These are phyloP conservation scores for Garcia nutans DNA, from an alignment of 345 rosid species.

Conservation along the genomic window DNA sequence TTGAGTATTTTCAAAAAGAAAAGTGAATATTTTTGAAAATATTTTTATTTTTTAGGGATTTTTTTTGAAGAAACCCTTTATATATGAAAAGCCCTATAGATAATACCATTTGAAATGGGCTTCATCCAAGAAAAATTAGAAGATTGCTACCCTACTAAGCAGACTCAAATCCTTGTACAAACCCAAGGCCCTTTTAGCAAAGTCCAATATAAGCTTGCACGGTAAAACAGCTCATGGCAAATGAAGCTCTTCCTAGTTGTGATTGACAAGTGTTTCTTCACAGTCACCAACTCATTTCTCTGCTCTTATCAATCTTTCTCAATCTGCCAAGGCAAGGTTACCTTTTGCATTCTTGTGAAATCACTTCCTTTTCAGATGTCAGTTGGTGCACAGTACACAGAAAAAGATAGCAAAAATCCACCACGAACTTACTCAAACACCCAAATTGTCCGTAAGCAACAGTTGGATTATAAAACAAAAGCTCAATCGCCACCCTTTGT, in stretches of 20 bases:
- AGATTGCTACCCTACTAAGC: no score
- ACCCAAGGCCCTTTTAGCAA: background rate
- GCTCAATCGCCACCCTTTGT: no score
- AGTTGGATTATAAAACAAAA: no score
- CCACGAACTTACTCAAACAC: conserved; percentile 3
- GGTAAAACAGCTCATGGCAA: conserved; percentile 9
- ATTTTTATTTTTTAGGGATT: no score
- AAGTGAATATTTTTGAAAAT: no score
- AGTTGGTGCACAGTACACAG: no score
- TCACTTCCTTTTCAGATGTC: background rate
- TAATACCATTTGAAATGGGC: background rate
- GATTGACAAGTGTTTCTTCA: conserved; percentile 21
- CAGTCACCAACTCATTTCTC: conserved; percentile 9
- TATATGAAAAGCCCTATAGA: no score
- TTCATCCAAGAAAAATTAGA: no score
- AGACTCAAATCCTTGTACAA: no score
- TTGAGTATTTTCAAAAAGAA: no score
- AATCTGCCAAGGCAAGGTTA: background rate
- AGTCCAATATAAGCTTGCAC: background rate
- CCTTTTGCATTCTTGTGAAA: conserved; percentile 9
- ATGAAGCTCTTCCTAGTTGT: background rate
- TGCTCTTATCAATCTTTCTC: background rate
- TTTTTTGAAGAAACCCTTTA: no score
- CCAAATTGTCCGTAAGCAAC: background rate
- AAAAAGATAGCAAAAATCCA: background rate